These are phyloP conservation scores for Schrenkiella parvula DNA, from an alignment of 345 rosid species.

Conservation along the genomic window DNA sequence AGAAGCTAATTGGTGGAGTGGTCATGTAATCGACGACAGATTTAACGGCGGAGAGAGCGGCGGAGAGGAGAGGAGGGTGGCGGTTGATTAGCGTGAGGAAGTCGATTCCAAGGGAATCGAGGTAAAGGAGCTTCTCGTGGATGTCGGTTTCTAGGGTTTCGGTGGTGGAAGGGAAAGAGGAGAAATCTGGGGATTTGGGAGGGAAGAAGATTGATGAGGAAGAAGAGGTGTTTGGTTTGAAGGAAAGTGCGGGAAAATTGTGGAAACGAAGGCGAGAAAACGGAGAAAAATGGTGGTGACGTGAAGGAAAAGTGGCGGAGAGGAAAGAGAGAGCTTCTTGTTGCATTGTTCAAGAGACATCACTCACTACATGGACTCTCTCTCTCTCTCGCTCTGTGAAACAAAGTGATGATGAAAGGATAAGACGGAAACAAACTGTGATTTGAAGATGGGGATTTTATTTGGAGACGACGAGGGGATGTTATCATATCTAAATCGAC, in stretches of 20 bases:
- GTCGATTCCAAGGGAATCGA: conserved; percentile 81
- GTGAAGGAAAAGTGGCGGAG: conserved; percentile 32
- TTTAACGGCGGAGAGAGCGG: conserved; percentile 48
- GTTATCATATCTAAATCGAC: not conserved
- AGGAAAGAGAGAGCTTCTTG: conserved; percentile 47
- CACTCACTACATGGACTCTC: conserved; percentile 10
- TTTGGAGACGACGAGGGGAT: not conserved
- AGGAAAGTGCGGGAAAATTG: conserved; percentile 45
- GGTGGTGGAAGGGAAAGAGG: conserved; percentile 19
- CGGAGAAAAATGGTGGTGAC: conserved; percentile 37
- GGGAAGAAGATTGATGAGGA: conserved; percentile 44
- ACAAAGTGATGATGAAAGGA: conserved; percentile 22
- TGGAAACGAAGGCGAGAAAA: conserved; percentile 43
- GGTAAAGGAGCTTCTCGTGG: conserved; percentile 67
- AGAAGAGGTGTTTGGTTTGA: conserved; percentile 40
- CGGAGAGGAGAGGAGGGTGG: conserved; percentile 54
- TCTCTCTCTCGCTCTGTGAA: not conserved
- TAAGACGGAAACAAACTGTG: conserved; percentile 14
- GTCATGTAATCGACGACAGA: conserved; percentile 60
- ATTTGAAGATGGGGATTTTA: conserved; percentile 20
- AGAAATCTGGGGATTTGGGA: conserved; percentile 27
- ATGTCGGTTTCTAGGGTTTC: conserved; percentile 39
- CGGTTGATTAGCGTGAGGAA: conserved; percentile 46
- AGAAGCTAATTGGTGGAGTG: conserved; percentile 46
- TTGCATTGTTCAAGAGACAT: conserved; percentile 49